These are phyloP conservation scores for Pleodorina starrii DNA, from an alignment of 139 green algal genomes.

Conservation along the genomic window DNA sequence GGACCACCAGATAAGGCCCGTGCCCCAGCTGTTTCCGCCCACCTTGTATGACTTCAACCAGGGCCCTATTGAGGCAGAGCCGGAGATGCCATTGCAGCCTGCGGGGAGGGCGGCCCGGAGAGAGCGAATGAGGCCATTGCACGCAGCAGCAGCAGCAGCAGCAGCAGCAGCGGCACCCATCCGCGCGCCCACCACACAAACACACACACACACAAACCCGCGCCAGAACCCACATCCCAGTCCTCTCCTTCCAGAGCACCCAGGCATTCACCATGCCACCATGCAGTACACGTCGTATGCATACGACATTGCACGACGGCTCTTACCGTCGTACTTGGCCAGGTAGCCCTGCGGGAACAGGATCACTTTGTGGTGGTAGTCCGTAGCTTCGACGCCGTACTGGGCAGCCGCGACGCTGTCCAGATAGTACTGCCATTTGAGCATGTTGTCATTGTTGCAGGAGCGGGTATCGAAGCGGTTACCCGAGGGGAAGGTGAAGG, in stretches of 20 bases:
- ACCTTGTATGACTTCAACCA: background rate
- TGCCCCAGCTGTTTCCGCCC: background rate
- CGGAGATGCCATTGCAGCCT: background rate
- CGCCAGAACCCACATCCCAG: no score
- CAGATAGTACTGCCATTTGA: constrained; percentile 21
- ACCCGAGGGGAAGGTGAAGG: background rate
- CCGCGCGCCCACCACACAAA: no score
- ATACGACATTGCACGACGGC: no score
- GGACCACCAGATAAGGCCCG: background rate
- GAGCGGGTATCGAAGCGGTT: background rate
- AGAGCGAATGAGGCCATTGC: no score
- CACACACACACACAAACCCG: no score
- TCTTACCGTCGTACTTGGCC: no score
- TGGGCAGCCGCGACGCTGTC: background rate
- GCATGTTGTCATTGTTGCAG: background rate
- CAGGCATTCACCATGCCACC: no score
- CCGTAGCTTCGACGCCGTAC: background rate
- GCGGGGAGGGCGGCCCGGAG: background rate
- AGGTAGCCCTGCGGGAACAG: background rate
- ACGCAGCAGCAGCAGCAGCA: no score
- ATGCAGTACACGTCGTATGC: no score
- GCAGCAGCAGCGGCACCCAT: no score
- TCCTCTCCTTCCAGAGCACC: no score
- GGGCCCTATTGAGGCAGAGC: background rate
- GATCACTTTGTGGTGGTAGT: constrained; percentile 9